phyloP scores from a whole-genome alignment of 345 rosid genomes.

The Boechera stricta region DNA sequence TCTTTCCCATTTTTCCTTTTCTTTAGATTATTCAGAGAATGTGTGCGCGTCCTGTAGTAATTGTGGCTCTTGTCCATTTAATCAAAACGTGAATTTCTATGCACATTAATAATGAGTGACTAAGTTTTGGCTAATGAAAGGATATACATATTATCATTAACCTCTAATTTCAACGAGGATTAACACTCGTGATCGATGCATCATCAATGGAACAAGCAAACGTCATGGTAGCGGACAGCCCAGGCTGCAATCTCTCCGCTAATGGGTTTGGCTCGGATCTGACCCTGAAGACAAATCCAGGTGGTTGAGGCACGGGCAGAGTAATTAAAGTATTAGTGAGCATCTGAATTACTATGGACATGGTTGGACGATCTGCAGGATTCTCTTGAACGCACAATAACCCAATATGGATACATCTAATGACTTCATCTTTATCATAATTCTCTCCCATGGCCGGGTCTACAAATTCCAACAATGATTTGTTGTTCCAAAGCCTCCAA shows the following conservation, averaged over 20 bases:
- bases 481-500: conserved; percentile 33
- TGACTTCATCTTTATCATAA: conserved; percentile 18
- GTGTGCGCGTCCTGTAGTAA: too few species aligned
- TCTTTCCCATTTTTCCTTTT: not conserved
- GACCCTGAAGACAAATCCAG: conserved; percentile 31
- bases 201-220: conserved; percentile 29
- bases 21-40: not conserved
- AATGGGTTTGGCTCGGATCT: not conserved
- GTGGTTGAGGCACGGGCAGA: conserved; percentile 24
- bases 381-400: conserved; percentile 23
- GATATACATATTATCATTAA: not conserved
- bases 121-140: not conserved
- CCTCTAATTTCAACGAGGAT: conserved; percentile 11
- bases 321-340: conserved; percentile 11
- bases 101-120: not conserved
- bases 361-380: conserved; percentile 37
- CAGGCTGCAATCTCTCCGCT: not conserved
- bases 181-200: not conserved
- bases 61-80: not conserved
- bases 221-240: not conserved
- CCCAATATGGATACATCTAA: conserved; percentile 21
- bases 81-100: not conserved
- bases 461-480: conserved; percentile 11
- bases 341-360: conserved; percentile 23
- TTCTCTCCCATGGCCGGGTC: conserved; percentile 18